A percentile compares a stretch with the other conserved stretches of the same genome.
Evolutionary conservation across 2,329 filamentous ascomycete species (phyloP).

Genomic region (Tolypocladium ovalisporum): DNA sequence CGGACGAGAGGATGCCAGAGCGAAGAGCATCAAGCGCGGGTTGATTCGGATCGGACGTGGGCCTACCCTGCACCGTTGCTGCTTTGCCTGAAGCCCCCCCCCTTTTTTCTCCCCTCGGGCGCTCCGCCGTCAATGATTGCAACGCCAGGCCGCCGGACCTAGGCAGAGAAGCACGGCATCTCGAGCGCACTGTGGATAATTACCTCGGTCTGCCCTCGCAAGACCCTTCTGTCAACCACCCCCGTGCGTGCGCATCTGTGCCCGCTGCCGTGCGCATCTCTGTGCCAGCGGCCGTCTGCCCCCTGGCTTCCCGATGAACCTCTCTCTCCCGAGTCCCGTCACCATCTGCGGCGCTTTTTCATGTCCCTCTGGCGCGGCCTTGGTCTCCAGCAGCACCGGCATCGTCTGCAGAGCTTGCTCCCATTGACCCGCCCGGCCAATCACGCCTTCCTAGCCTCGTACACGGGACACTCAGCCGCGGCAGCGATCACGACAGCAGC

Average conservation of each 20-base stretch:
- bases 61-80: not conserved
- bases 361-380: constrained; percentile 1
- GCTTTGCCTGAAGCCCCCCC: not conserved
- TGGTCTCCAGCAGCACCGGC: constrained; percentile 2
- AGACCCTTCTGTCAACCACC: not conserved
- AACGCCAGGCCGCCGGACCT: not conserved
- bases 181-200: not conserved
- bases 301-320: not conserved
- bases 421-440: constrained; percentile 4
- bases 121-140: not conserved
- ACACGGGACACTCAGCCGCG: not conserved
- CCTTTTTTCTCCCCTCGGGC: not conserved
- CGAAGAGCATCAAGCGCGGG: not conserved
- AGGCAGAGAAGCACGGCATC: not conserved
- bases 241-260: not conserved
- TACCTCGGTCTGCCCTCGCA: not conserved
- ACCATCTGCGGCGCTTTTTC: not conserved
- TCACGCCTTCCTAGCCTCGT: constrained; percentile 2
- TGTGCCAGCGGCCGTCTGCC: not conserved
- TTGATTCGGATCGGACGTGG: not conserved
- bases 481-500: not conserved
- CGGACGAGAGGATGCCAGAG: not conserved
- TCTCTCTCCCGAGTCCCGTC: not conserved
- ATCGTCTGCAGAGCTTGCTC: constrained; percentile 4
- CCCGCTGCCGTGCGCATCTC: not conserved